Conservation (phyloP, 306 rosid species). For the Argentina anserina region DNA sequence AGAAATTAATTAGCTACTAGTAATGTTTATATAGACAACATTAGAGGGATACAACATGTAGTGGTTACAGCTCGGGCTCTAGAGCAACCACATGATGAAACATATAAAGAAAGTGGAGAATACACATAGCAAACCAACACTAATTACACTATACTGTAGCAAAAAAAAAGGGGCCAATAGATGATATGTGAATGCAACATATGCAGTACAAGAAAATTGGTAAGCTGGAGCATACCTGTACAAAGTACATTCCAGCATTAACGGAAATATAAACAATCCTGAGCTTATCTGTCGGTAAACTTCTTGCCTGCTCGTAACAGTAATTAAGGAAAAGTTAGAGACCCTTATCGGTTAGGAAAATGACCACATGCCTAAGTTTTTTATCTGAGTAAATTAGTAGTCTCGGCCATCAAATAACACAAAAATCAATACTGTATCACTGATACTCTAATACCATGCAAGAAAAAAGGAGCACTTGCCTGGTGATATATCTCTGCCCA, state of each 20-base stretch:
- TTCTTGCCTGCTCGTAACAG: conserved; percentile 65
- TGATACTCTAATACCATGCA: background rate
- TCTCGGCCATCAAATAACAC: background rate
- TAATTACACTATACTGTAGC: too few relatives aligned
- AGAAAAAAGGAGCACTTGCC: conserved; percentile 43
- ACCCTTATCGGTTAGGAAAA: background rate
- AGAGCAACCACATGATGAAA: conserved; percentile 5
- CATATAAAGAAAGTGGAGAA: background rate
- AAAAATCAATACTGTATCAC: background rate
- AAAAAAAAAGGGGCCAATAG: background rate
- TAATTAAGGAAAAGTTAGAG: background rate
- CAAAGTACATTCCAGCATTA: conserved; percentile 57
- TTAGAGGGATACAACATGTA: background rate
- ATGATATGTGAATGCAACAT: background rate
- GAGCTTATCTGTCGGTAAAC: conserved; percentile 84
- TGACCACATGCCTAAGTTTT: background rate
- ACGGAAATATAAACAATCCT: conserved; percentile 60
- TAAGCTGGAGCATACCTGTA: conserved; percentile 61
- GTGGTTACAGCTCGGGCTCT: background rate
- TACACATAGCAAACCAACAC: background rate
- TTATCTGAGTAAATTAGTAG: background rate
- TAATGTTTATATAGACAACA: background rate
- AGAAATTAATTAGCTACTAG: background rate
- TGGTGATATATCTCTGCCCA: conserved; percentile 99
- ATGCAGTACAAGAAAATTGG: conserved; percentile 4